Percentiles rank a stretch among this genome's conserved stretches.
Conservation (phyloP, 805 yeast species). For the Myxozyma monticola region DNA sequence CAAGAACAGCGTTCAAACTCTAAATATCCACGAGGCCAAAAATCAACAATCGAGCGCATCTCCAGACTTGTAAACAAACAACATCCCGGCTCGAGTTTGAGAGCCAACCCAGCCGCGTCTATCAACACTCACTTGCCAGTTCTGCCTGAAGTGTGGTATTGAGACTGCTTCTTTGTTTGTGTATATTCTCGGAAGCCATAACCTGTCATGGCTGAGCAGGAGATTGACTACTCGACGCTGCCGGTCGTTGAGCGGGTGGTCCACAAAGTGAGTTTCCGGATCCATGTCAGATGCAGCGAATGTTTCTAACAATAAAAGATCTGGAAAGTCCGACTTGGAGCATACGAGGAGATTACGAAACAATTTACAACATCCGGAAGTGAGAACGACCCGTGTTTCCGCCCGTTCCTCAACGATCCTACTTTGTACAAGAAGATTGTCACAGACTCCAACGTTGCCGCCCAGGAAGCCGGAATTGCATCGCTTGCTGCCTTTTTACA, state of each 20-base stretch:
- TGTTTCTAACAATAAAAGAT: slow-evolving; percentile 32
- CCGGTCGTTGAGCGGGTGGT: slow-evolving; percentile 65
- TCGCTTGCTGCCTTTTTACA: slow-evolving; percentile 57
- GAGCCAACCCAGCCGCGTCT: too few relatives aligned
- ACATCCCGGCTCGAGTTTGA: too few relatives aligned
- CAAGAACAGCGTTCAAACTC: too few relatives aligned
- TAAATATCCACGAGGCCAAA: too few relatives aligned
- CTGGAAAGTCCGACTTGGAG: slow-evolving; percentile 86
- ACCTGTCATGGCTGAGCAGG: slow-evolving; percentile 43
- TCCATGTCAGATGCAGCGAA: not conserved
- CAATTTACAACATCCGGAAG: slow-evolving; percentile 55
- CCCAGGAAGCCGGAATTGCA: slow-evolving; percentile 78
- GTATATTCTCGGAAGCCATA: too few relatives aligned
- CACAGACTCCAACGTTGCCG: slow-evolving; percentile 82
- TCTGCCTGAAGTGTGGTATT: too few relatives aligned
- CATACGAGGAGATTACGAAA: slow-evolving; percentile 66
- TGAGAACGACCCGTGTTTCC: slow-evolving; percentile 58
- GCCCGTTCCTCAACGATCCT: slow-evolving; percentile 52
- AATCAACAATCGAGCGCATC: too few relatives aligned
- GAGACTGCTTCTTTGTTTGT: too few relatives aligned
- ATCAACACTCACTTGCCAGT: too few relatives aligned
- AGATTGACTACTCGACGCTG: slow-evolving; percentile 60
- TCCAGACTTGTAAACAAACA: too few relatives aligned
- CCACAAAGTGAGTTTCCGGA: slow-evolving; percentile 52
- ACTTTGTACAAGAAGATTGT: slow-evolving; percentile 59